Base-by-base conservation (phyloP, 108 stramenopile species). In the Schizochytrium sp. region DNA sequence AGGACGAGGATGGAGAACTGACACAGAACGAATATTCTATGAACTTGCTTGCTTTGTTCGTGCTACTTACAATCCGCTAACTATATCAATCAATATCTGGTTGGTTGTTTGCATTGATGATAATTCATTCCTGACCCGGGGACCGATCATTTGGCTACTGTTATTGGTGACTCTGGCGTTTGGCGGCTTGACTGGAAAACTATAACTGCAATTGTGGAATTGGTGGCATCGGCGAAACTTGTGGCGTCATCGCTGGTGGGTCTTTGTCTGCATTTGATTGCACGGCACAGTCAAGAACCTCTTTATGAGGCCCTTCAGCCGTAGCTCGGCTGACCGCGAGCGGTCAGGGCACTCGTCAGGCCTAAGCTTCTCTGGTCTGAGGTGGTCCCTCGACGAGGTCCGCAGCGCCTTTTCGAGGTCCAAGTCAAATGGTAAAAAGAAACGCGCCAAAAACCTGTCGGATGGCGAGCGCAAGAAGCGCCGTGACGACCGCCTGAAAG, bases 341-440 rank as follows among this genome's bases (percentile, higher is more conserved):
- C 40, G 19, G 64, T 69, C 64, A 15, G 64, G 64, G 44, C 64
- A 69, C 64, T 69, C 64, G 64, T 83, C 76, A 1, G 53, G 53
- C 76, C 47, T 55, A n/a, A 55, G 50, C 50, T 83, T 83, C 40
- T 49, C 50, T 10, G 76, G 76, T 5, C 76, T 83, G 45, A 47
- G 76, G 28, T 83, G 76, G 76, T 83, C 76, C 50, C 76, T 83
- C 17, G 76, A 83, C 76, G 76, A 83, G 50, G 53, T 83, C 4
- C 47, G 53, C 15, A 53, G 53, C 47, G 53, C 47, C 5, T 83
- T 83, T 53, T 72, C 42, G 40, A 83, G 76, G 28, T 83, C 76
- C 50, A 55, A 49, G 50, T 55, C 76, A n/a, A 55, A 83, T 5
- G 76, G n/a, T 1, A 83, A 83, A 42, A 83, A 83, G 45, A 55